Evolutionary conservation across 306 rosid genomes (phyloP), one percentile per base, ranked within the genome.

Genomic region (Prunus padus): DNA sequence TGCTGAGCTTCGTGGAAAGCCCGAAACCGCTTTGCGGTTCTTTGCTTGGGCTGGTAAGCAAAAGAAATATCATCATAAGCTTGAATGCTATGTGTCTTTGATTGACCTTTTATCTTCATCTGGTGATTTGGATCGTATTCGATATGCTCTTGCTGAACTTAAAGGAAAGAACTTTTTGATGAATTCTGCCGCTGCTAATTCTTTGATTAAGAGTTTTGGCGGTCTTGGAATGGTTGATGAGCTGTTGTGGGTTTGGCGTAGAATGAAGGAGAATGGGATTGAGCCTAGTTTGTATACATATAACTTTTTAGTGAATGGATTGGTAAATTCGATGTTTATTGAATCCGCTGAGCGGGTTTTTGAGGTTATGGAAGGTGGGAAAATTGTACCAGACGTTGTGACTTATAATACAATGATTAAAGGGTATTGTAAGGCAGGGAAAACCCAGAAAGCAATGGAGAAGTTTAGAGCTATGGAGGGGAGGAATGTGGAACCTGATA

Each of bases 191-290:
- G 87, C 90, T 0, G 96, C 91, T 0, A 88, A 92, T 70, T 87
- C 91, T 19, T 77, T 95, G 33, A 76, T 90, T 72, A 86, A 81
- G 78, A 81, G 85, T 69, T 85, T 90, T 49, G 93, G 97, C 14
- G 62, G 81, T 45, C 80, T 81, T 61, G 97, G 93, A 7, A 73
- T 92, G 76, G 85, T 95, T 57, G 92, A 90, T 75, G 98, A 90
- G 70, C 72, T 92, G 83, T 74, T 95, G 50, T 90, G 93, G 89
- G 93, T 92, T 13, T 90, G 96, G 91, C 85, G 96, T n/a, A 79
- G 79, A 52, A 87, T 92, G 97, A 90, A 84, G 55, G 89, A 90
- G 72, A 81, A 86, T 70, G 85, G 86, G 62, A 85, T 92, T 20
- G 88, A 81, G 6, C 97, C 96, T 9, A 78, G 82, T 54, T 77